phyloP scores from a whole-genome alignment of 257 asterid genomes.

The Salvia splendens region DNA sequence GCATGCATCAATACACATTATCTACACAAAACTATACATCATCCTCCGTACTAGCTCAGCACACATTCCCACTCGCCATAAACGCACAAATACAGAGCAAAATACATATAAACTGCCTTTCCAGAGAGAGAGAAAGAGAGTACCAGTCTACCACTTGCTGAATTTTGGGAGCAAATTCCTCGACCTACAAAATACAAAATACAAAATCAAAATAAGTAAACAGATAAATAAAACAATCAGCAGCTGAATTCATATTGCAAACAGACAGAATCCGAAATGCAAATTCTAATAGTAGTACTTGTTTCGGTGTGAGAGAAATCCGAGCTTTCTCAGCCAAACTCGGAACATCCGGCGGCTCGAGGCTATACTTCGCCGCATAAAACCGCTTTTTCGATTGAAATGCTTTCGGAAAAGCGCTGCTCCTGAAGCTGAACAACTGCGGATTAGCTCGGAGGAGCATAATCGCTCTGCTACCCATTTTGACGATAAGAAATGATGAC shows the following conservation, averaged over 20 bases:
- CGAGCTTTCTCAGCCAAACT: constrained; percentile 82
- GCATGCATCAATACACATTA: not conserved
- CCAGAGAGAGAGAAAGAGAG: constrained; percentile 24
- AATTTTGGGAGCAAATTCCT: constrained; percentile 74
- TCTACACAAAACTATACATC: not conserved
- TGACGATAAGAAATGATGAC: not conserved
- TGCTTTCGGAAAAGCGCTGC: not conserved
- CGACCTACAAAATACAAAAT: constrained; percentile 42
- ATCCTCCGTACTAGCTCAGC: not conserved
- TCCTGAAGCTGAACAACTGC: constrained; percentile 30
- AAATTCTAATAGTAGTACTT: constrained; percentile 8
- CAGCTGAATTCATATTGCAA: not conserved
- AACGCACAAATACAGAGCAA: not conserved
- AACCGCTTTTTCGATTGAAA: constrained; percentile 29
- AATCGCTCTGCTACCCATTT: constrained; percentile 46
- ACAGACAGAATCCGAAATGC: not conserved
- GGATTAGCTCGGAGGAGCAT: constrained; percentile 38
- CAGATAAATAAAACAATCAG: not conserved
- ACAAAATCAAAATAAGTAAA: not conserved
- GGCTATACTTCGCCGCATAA: constrained; percentile 46
- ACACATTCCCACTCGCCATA: not conserved
- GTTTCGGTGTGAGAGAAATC: constrained; percentile 59
- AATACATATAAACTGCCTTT: not conserved
- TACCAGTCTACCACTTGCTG: constrained; percentile 59
- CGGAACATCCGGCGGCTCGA: constrained; percentile 68